Conservation (phyloP, 495 filamentous ascomycete genomes). For the Thermochaetoides thermophila region DNA sequence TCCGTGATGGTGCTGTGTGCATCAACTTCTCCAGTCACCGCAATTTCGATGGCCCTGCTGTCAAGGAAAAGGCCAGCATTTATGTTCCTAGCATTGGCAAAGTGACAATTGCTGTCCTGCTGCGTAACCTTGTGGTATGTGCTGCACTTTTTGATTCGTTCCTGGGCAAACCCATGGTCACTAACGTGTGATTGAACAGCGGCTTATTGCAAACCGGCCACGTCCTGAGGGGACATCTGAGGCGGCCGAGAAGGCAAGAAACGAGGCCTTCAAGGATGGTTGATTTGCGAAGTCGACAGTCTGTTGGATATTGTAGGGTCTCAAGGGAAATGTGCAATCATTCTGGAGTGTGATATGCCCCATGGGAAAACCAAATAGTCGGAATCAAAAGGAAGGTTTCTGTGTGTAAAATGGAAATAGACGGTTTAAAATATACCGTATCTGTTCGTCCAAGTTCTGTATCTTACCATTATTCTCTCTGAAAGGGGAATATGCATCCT, state of each 20-base stretch:
- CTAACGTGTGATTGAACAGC: slow-evolving; percentile 17
- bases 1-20: slow-evolving; percentile 83
- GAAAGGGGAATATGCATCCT: no score
- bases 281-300: no score
- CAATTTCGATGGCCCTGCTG: slow-evolving; percentile 69
- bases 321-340: no score
- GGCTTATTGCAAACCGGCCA: slow-evolving; percentile 27
- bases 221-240: slow-evolving; percentile 16
- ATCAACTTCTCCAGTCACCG: slow-evolving; percentile 95
- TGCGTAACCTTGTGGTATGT: slow-evolving; percentile 77
- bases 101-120: slow-evolving; percentile 84
- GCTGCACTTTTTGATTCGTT: not conserved
- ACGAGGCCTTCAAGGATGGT: slow-evolving; percentile 23
- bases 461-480: no score
- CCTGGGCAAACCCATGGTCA: no score
- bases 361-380: no score
- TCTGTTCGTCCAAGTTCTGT: no score
- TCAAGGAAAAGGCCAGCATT: slow-evolving; percentile 91
- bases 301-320: no score
- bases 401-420: no score
- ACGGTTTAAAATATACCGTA: no score
- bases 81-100: slow-evolving; percentile 95
- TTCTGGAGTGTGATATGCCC: no score
- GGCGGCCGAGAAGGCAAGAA: slow-evolving; percentile 21
- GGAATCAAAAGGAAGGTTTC: no score